These are phyloP conservation scores for Pseudogymnoascus sp. DNA, from an alignment of 2,329 filamentous ascomycete genomes.

Conservation along the genomic window DNA sequence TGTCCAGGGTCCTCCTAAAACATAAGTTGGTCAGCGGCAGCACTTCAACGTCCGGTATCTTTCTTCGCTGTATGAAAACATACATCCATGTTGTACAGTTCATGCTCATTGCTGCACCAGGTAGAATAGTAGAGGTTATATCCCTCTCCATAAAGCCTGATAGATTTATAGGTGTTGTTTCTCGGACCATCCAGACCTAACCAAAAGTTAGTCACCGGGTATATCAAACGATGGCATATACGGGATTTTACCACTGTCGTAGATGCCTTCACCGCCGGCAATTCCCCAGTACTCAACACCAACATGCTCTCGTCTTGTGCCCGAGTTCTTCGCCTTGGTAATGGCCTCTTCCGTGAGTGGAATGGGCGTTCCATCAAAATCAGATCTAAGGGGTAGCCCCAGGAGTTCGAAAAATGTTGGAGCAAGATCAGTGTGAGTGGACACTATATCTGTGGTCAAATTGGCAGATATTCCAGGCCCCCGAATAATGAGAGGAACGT, in stretches of 20 bases:
- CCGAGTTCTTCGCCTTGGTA: conserved; percentile 14
- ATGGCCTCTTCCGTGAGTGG: conserved; percentile 26
- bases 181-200: conserved; percentile 17
- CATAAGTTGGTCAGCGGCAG: neutral
- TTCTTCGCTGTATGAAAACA: conserved; percentile 13
- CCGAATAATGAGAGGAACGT: conserved; percentile 46
- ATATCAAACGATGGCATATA: neutral
- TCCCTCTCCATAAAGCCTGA: conserved; percentile 35
- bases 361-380: conserved; percentile 40
- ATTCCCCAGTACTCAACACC: conserved; percentile 40
- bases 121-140: conserved; percentile 60
- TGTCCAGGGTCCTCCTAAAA: conserved; percentile 42
- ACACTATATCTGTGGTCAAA: conserved; percentile 35
- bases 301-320: conserved; percentile 36
- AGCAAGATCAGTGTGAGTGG: conserved; percentile 45
- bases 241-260: conserved; percentile 14
- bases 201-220: neutral
- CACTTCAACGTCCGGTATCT: neutral
- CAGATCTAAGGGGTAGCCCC: conserved; percentile 30
- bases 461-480: conserved; percentile 46
- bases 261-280: conserved; percentile 22
- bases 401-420: conserved; percentile 39
- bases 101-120: conserved; percentile 61
- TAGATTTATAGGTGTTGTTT: conserved; percentile 43
- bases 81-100: conserved; percentile 55